Evolutionary conservation across 1,139 yeast genomes (phyloP), one percentile per base, ranked within the genome.

Genomic region (Zygosaccharomyces sapae): DNA sequence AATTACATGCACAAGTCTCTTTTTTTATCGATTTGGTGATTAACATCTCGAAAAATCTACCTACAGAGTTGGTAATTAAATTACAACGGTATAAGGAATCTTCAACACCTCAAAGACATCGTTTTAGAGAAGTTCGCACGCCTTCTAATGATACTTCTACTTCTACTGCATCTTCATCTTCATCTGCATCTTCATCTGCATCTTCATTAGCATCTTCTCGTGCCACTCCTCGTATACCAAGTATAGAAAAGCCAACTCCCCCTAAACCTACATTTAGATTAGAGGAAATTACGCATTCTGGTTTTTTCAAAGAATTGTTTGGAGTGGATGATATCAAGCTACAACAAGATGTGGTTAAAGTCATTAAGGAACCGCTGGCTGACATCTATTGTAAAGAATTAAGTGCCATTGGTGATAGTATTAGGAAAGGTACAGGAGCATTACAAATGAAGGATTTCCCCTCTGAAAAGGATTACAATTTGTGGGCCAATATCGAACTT

Each of bases 21-120:
- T 68, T 69, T 12, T 85, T 86, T 63, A 81, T 83, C 29, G 69
- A 74, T 33, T 68, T 84, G 18, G 64, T 85, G 25, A 73, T 81
- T 6, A 65, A 68, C 3, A 62, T 80, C 7, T 73, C 74, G 20
- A 75, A 72, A 45, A 74, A 71, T 53, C 73, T 74, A 46, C 54
- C 70, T n/a, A 72, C 72, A 16, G 65, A 63, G 1, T 66, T 77
- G 20, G 70, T 72, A 25, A 57, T 69, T 42, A 74, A 74, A 56
- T 66, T 81, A 46, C 59, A 69, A 47, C 75, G 72, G 38, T 74
- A 71, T 56, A 72, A 69, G 57, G 69, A 68, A 30, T 65, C 74
- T 1, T 62, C 75, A 42, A 70, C 70, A 37, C 61, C 53, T 34
- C 29, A 41, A n/a, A 42, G 43, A 33, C 25, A 39, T 22, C 37